Evolutionary conservation across 2,329 filamentous ascomycete genomes (phyloP).

Genomic region (Coccinonectria pachysandricola): DNA sequence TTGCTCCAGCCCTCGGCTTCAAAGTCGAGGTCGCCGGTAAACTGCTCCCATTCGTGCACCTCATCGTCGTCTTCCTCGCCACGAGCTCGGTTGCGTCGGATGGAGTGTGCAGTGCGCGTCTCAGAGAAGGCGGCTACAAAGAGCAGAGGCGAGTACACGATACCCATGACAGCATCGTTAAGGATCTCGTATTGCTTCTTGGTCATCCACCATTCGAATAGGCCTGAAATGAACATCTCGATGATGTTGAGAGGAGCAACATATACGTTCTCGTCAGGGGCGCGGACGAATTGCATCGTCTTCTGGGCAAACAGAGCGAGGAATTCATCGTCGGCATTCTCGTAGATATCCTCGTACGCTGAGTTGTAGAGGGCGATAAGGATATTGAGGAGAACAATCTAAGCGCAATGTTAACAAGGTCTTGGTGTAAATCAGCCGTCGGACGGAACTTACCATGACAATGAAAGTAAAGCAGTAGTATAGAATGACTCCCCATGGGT

Average conservation of each 20-base stretch:
- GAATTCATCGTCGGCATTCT: conserved; percentile 90
- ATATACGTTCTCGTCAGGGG: conserved; percentile 96
- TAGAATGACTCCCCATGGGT: conserved; percentile 85
- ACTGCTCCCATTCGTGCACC: conserved; percentile 87
- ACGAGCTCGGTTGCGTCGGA: conserved; percentile 62
- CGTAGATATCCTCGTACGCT: conserved; percentile 89
- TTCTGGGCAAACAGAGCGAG: conserved; percentile 88
- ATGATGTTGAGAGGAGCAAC: conserved; percentile 93
- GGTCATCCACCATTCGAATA: conserved; percentile 96
- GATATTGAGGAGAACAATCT: conserved; percentile 77
- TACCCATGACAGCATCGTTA: conserved; percentile 81
- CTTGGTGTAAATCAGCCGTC: too few relatives aligned
- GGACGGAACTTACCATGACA: conserved; percentile 65
- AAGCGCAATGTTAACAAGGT: too few relatives aligned
- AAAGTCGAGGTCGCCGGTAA: conserved; percentile 61
- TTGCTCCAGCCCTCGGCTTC: conserved; percentile 79
- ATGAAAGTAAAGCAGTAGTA: conserved; percentile 98
- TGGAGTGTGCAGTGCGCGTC: conserved; percentile 51
- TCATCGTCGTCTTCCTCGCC: conserved; percentile 87
- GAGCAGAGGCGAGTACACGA: conserved; percentile 76
- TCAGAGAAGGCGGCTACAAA: conserved; percentile 68
- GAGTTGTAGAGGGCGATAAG: conserved; percentile 96
- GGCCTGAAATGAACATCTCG: conserved; percentile 67
- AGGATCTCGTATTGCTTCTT: conserved; percentile 61
- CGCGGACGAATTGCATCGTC: conserved; percentile 92